Percentiles rank a stretch among this genome's conserved stretches.
Evolutionary conservation across 805 yeast genomes (phyloP).

Genomic region (Cyberlindnera amylophila): DNA sequence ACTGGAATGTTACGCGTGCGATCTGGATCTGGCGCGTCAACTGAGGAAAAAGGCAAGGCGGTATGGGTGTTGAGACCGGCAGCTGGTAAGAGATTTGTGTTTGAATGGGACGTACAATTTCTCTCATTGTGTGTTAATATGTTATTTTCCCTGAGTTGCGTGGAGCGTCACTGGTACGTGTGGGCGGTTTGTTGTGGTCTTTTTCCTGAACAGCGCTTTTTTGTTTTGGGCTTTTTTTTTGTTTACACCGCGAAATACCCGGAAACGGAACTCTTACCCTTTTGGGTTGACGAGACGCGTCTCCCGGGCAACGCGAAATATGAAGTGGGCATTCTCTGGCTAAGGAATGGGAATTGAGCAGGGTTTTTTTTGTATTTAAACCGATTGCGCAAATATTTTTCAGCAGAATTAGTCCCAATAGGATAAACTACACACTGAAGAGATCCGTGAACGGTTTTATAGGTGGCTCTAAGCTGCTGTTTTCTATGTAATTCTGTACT

Average conservation of each 20-base stretch:
- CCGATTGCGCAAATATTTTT: no score
- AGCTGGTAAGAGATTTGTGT: no score
- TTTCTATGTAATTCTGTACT: no score
- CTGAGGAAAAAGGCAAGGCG: not conserved
- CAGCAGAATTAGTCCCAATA: no score
- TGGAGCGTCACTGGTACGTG: not conserved
- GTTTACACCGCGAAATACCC: slow-evolving; percentile 13
- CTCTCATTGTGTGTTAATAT: slow-evolving; percentile 20
- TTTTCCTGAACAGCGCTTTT: slow-evolving; percentile 8
- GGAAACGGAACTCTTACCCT: slow-evolving; percentile 2
- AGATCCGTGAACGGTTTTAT: no score
- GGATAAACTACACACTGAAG: no score
- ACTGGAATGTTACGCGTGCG: slow-evolving; percentile 13
- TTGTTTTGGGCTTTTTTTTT: slow-evolving; percentile 15
- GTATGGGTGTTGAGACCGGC: not conserved
- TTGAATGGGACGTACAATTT: slow-evolving; percentile 18
- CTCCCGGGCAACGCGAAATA: slow-evolving; percentile 8
- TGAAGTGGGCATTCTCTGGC: not conserved
- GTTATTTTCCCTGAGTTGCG: slow-evolving; percentile 2
- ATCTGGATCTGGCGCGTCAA: not conserved
- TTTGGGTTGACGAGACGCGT: slow-evolving; percentile 5
- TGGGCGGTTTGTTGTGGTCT: slow-evolving; percentile 14
- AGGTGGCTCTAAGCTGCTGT: no score
- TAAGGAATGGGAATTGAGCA: no score
- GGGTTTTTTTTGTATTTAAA: no score